A percentile compares a stretch with the other conserved stretches of the same genome.
Conservation (phyloP, 192 early-diverging fungal genomes). For the Oehlia diaphana region DNA sequence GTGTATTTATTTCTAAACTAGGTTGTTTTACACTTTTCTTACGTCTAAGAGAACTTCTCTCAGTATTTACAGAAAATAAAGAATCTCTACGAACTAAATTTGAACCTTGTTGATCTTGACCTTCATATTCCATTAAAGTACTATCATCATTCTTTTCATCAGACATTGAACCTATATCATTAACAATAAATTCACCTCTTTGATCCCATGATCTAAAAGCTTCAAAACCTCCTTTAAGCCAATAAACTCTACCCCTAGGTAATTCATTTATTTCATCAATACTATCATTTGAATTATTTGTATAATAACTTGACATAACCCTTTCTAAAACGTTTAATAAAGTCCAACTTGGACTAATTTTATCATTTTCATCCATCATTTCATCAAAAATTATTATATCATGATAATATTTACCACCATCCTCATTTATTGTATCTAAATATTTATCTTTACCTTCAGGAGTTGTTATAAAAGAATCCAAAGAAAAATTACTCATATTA, state of each 20-base stretch:
- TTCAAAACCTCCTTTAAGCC: conserved; percentile 53
- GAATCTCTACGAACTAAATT: conserved; percentile 36
- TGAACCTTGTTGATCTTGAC: neutral
- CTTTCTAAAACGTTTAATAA: conserved; percentile 48
- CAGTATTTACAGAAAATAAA: conserved; percentile 44
- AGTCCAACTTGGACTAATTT: conserved; percentile 51
- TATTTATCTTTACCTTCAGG: conserved; percentile 47
- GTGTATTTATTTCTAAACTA: neutral
- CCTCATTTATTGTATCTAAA: conserved; percentile 28
- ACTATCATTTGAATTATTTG: conserved; percentile 3
- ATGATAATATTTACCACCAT: conserved; percentile 7
- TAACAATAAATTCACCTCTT: conserved; percentile 32
- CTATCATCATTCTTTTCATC: conserved; percentile 21
- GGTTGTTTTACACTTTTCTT: conserved; percentile 2
- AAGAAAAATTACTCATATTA: conserved; percentile 48
- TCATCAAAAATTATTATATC: conserved; percentile 52
- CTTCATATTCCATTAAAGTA: neutral
- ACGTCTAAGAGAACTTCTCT: conserved; percentile 17
- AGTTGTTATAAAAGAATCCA: conserved; percentile 55
- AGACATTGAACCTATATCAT: neutral
- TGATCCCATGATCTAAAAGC: conserved; percentile 45
- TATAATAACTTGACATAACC: conserved; percentile 24
- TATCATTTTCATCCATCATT: conserved; percentile 44
- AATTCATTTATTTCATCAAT: neutral
- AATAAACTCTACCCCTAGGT: conserved; percentile 34